Base-by-base conservation (phyloP, 306 rosid genomes). In the Sechiopsis laciniata region DNA sequence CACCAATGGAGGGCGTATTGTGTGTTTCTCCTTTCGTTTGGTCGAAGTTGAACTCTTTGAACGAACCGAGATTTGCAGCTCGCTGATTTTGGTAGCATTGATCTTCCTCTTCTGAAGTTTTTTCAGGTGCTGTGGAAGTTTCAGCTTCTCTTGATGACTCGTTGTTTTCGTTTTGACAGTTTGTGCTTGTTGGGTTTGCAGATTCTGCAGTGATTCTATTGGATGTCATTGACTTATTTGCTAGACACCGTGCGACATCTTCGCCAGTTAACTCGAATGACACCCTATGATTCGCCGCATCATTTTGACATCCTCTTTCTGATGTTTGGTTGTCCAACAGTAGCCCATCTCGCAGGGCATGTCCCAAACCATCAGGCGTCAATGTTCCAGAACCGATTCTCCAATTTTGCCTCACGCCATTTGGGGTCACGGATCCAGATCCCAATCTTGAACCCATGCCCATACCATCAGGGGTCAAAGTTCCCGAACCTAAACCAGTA, bases 231-330 rank as follows among this genome's bases (percentile, higher is more conserved):
- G 94, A 76, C 76, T 90, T 93, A 68, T 78, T 93, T 51, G 97
- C 97, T 61, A 93, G 98, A 74, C 96, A 90, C 8, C 88, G 86
- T 0, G 97, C 96, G 79, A 93, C 94, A 78, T 90, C 98, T 84
- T 90, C 98, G 13, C 96, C 96, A 5, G 97, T 93, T 77, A 93
- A 84, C 76, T 93, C 98, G 76, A 93, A 93, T 21, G 99, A 94
- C 32, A 94, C 97, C 82, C 99, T 83, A 82, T 87, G 99, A 81
- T 89, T 85, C 14, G 85, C 78, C 52, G 86, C 85, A 75, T 80
- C 85, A 55, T 76, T 81, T 50, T 83, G 92, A 76, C 78, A 64
- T 75, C 85, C 96, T 77, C 68, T 76, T 42, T 83, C 88, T 20
- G 85, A 64, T 77, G 76, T 83, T 73, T 77, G 90, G 82, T 81